These are phyloP conservation scores for Tremella mesenterica DNA, from an alignment of 768 basidiomycete species.

Conservation along the genomic window DNA sequence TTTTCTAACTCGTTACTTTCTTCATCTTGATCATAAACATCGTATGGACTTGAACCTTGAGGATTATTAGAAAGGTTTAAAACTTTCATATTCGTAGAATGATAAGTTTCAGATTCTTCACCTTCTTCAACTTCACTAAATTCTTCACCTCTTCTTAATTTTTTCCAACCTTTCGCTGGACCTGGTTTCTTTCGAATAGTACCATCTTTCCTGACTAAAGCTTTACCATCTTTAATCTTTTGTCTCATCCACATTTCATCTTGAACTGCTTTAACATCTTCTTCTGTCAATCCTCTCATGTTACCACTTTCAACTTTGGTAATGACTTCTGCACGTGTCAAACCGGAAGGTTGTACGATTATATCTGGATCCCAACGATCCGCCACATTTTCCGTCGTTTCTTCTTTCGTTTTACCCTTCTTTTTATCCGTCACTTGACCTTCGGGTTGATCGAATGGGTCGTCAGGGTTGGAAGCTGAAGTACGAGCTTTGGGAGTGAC, in stretches of 20 bases:
- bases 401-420: neutral
- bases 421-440: neutral
- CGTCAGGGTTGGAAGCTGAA: neutral
- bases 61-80: neutral
- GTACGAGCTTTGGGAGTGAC: neutral
- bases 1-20: constrained; percentile 14
- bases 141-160: constrained; percentile 15
- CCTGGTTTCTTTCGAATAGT: constrained; percentile 40
- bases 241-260: constrained; percentile 32
- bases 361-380: constrained; percentile 15
- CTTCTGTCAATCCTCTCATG: constrained; percentile 25
- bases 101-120: constrained; percentile 12
- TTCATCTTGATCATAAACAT: constrained; percentile 13
- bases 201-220: constrained; percentile 38
- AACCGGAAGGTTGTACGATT: constrained; percentile 32
- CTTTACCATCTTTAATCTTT: constrained; percentile 15
- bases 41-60: neutral
- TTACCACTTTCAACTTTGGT: constrained; percentile 18
- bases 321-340: constrained; percentile 32
- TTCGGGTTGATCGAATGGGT: neutral
- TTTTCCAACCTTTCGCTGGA: constrained; percentile 38
- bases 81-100: too few relatives aligned
- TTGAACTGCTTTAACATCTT: constrained; percentile 36
- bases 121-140: neutral
- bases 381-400: neutral